Evolutionary conservation across 768 basidiomycete species (phyloP).

Genomic region (Sporobolomyces roseus): DNA sequence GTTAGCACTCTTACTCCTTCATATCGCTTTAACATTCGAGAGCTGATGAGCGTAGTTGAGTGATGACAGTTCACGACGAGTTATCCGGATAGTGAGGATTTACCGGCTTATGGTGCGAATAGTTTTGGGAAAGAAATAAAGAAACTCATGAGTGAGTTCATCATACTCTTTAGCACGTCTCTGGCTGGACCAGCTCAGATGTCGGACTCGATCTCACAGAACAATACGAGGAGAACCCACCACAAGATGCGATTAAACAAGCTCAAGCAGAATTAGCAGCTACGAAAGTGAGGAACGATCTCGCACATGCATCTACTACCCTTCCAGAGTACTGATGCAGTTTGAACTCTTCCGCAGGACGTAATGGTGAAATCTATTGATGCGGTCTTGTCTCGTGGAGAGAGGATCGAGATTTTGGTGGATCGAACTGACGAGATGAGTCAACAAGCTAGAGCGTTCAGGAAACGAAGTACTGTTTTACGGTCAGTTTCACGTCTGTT

Average conservation of each 20-base stretch:
- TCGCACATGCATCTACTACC: no score
- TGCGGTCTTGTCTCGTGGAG: conserved; percentile 78
- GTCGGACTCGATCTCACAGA: conserved; percentile 48
- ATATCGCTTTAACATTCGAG: no score
- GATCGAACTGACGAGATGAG: conserved; percentile 90
- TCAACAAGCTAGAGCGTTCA: conserved; percentile 85
- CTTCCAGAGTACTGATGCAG: no score
- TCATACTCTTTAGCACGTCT: no score
- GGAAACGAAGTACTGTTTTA: conserved; percentile 42
- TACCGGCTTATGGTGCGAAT: conserved; percentile 49
- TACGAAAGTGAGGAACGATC: no score
- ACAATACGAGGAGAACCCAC: conserved; percentile 82
- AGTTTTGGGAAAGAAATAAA: conserved; percentile 50
- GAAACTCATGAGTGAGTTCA: conserved; percentile 42
- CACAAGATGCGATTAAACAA: conserved; percentile 74
- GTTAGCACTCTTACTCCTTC: conserved; percentile 29
- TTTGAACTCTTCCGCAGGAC: no score
- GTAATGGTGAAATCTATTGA: conserved; percentile 70
- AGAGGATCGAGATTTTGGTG: conserved; percentile 89
- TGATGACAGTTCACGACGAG: conserved; percentile 48
- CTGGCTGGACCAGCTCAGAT: no score
- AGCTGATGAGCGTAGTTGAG: no score
- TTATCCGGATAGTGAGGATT: conserved; percentile 47
- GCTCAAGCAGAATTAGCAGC: conserved; percentile 69
- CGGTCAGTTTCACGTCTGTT: neutral